A percentile compares a stretch with the other conserved stretches of the same genome.
Evolutionary conservation across 805 yeast species (phyloP).

Genomic region (Saccharomycopsis fodiens): DNA sequence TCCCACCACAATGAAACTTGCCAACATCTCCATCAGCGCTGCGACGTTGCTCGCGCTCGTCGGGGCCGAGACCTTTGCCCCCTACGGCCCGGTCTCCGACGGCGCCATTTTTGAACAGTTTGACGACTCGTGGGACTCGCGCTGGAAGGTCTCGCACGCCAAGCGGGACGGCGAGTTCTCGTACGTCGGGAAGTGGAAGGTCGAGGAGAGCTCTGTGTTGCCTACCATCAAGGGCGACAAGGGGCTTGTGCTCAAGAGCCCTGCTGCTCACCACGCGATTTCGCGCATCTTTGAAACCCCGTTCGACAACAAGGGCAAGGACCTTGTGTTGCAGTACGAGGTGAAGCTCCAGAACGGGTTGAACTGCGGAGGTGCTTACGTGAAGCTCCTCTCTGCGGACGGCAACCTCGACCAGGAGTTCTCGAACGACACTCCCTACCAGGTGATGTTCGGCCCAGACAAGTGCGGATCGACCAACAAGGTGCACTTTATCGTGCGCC

Average conservation of each 20-base stretch:
- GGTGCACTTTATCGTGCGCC: slow-evolving; percentile 66
- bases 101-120: slow-evolving; percentile 65
- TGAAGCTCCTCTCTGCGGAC: slow-evolving; percentile 55
- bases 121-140: slow-evolving; percentile 31
- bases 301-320: slow-evolving; percentile 51
- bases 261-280: slow-evolving; percentile 80
- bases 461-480: slow-evolving; percentile 76
- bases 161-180: slow-evolving; percentile 44
- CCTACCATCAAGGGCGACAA: slow-evolving; percentile 60
- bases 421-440: slow-evolving; percentile 62
- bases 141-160: slow-evolving; percentile 59
- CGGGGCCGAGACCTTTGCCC: background rate
- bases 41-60: background rate
- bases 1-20: background rate
- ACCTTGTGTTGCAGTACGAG: slow-evolving; percentile 83
- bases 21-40: background rate
- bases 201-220: slow-evolving; percentile 52
- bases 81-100: slow-evolving; percentile 24
- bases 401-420: slow-evolving; percentile 39
- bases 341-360: slow-evolving; percentile 75
- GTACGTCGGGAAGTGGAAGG: slow-evolving; percentile 69
- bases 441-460: slow-evolving; percentile 93
- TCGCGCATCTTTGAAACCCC: slow-evolving; percentile 51
- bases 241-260: slow-evolving; percentile 69
- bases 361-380: slow-evolving; percentile 84